A percentile compares a stretch with the other conserved stretches of the same genome.
These are phyloP conservation scores for Oryza brachyantha DNA, from an alignment of 176 grass and related monocot genomes.

Conservation along the genomic window DNA sequence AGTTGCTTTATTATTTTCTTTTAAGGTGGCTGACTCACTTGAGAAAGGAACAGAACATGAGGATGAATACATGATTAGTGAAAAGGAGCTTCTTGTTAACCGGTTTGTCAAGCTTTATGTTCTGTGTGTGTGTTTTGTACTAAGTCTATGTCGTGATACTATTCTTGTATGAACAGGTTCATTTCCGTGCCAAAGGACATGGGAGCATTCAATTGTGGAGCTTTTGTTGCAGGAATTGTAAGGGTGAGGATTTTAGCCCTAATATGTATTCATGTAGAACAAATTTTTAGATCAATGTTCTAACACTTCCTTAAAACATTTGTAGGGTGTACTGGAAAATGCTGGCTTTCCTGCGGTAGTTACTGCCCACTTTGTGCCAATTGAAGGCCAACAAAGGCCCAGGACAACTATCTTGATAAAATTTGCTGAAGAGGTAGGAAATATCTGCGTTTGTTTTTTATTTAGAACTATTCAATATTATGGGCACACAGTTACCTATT, in stretches of 20 bases:
- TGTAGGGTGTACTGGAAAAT: conserved; percentile 81
- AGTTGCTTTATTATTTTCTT: conserved; percentile 31
- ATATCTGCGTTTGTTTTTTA: conserved; percentile 8
- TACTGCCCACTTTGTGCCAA: conserved; percentile 87
- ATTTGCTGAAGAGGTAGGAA: conserved; percentile 87
- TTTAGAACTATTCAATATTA: not conserved
- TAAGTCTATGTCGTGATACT: not conserved
- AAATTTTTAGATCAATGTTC: conserved; percentile 5
- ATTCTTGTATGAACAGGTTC: conserved; percentile 62
- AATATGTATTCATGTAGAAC: not conserved
- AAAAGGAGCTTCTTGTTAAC: conserved; percentile 98
- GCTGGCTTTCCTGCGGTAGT: conserved; percentile 88
- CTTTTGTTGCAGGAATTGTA: conserved; percentile 97
- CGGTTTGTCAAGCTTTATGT: conserved; percentile 49
- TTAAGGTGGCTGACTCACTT: conserved; percentile 91
- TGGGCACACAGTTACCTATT: not conserved
- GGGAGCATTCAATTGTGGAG: conserved; percentile 96
- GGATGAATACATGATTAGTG: conserved; percentile 99
- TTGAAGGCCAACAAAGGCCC: conserved; percentile 87
- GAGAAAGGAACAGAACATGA: conserved; percentile 99
- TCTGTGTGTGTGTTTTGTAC: not conserved
- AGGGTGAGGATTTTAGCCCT: conserved; percentile 47
- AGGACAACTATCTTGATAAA: conserved; percentile 96
- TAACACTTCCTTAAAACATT: not conserved
- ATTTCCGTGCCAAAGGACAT: conserved; percentile 98